Percentiles rank a stretch among this genome's conserved stretches.
These are phyloP conservation scores for Metschnikowia arizonensis DNA, from an alignment of 805 yeast genomes.

Conservation along the genomic window DNA sequence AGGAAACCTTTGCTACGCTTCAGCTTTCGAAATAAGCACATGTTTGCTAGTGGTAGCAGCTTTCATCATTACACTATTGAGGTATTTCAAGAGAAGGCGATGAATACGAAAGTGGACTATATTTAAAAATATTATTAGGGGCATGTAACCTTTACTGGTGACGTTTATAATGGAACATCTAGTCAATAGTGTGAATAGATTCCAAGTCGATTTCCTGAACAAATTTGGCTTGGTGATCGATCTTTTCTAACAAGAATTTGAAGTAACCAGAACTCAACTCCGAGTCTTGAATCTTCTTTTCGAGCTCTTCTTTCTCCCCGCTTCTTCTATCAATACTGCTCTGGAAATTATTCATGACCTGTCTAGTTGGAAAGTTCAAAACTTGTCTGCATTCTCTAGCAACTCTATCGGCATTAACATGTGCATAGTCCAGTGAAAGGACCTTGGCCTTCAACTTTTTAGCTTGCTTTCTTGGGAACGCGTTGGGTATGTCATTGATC, in stretches of 20 bases:
- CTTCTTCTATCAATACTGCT: constrained; percentile 58
- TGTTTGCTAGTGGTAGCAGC: constrained; percentile 26
- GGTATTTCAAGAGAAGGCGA: constrained; percentile 24
- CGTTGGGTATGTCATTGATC: constrained; percentile 79
- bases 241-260: constrained; percentile 43
- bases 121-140: constrained; percentile 18
- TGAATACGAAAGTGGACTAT: neutral
- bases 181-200: constrained; percentile 38
- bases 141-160: constrained; percentile 26
- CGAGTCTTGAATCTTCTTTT: constrained; percentile 50
- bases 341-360: constrained; percentile 69
- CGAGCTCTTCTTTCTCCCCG: constrained; percentile 52
- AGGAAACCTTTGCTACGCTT: constrained; percentile 37
- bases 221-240: constrained; percentile 38
- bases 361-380: constrained; percentile 74
- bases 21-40: constrained; percentile 33
- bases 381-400: constrained; percentile 81
- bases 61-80: constrained; percentile 21
- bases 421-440: constrained; percentile 69
- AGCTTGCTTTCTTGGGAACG: constrained; percentile 80
- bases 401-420: constrained; percentile 70
- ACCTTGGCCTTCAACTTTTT: constrained; percentile 63
- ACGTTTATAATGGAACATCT: constrained; percentile 7
- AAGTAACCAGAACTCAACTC: constrained; percentile 56
- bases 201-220: constrained; percentile 45